Evolutionary conservation across 768 basidiomycete genomes (phyloP).

Genomic region (Leccinum imitatum): DNA sequence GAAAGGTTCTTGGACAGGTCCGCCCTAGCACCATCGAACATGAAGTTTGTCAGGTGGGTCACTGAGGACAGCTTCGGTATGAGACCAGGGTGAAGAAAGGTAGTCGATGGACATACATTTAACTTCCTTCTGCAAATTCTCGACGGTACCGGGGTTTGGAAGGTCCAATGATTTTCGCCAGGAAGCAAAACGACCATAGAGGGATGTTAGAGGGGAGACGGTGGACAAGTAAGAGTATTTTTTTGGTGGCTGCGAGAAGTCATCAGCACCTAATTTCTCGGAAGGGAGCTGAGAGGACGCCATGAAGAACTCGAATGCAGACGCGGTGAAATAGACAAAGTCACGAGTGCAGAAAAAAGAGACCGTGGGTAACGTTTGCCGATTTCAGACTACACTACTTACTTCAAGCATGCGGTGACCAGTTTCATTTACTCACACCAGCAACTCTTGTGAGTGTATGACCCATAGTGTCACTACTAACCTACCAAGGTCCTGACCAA

Average conservation of each 20-base stretch:
- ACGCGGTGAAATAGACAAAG: conserved; percentile 25
- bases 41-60: conserved; percentile 89
- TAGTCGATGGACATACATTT: conserved; percentile 56
- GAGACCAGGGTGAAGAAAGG: conserved; percentile 4
- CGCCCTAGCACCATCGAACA: conserved; percentile 96
- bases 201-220: conserved; percentile 58
- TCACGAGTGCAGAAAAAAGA: conserved; percentile 30
- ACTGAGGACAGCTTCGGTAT: conserved; percentile 42
- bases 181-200: conserved; percentile 70
- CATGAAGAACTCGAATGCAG: conserved; percentile 35
- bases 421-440: no score
- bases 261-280: conserved; percentile 43
- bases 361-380: conserved; percentile 31
- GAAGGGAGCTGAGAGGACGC: conserved; percentile 40
- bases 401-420: no score
- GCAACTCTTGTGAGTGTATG: no score
- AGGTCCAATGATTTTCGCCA: conserved; percentile 84
- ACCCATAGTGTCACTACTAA: no score
- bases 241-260: conserved; percentile 36
- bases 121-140: conserved; percentile 91
- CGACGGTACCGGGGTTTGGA: conserved; percentile 88
- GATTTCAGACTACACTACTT: conserved; percentile 5
- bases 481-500: no score
- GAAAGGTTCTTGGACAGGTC: conserved; percentile 94
- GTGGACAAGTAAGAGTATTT: conserved; percentile 36